phyloP scores from a whole-genome alignment of 225 moss, liverwort and hornwort genomes.

The Thuidium tamariscinum region DNA sequence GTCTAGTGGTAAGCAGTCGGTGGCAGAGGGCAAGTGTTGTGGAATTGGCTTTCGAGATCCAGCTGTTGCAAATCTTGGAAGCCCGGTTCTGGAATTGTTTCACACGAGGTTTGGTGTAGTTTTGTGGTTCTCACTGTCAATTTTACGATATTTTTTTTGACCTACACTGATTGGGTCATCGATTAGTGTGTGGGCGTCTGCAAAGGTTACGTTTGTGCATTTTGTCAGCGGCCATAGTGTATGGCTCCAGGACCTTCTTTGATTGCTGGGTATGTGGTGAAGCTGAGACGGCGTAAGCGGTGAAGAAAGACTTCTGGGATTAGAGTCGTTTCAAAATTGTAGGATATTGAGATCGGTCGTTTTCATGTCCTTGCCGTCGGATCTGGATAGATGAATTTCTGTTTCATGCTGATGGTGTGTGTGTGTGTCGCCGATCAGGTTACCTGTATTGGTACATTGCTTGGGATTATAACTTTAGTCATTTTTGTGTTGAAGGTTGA shows the following conservation, averaged over 20 bases:
- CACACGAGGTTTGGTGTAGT: not conserved
- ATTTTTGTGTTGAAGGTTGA: conserved; percentile 8
- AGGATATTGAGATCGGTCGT: not conserved
- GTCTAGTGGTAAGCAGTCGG: not conserved
- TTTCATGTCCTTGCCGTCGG: not conserved
- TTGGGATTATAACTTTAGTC: not conserved
- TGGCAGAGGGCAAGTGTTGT: not conserved
- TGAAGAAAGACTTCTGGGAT: not conserved
- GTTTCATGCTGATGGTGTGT: not conserved
- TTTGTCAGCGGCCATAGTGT: not conserved
- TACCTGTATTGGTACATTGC: not conserved
- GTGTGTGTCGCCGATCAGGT: not conserved
- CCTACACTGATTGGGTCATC: not conserved
- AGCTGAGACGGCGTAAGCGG: not conserved
- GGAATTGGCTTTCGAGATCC: not conserved
- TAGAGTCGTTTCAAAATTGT: not conserved
- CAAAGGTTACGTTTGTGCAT: not conserved
- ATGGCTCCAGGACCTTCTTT: not conserved
- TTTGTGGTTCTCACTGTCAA: not conserved
- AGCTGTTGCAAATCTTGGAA: not conserved
- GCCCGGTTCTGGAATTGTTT: not conserved
- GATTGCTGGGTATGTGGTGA: not conserved
- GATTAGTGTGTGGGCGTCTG: not conserved
- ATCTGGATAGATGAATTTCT: not conserved
- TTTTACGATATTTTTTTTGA: not conserved